Conservation (phyloP, 345 rosid species). For the Pistacia vera region DNA sequence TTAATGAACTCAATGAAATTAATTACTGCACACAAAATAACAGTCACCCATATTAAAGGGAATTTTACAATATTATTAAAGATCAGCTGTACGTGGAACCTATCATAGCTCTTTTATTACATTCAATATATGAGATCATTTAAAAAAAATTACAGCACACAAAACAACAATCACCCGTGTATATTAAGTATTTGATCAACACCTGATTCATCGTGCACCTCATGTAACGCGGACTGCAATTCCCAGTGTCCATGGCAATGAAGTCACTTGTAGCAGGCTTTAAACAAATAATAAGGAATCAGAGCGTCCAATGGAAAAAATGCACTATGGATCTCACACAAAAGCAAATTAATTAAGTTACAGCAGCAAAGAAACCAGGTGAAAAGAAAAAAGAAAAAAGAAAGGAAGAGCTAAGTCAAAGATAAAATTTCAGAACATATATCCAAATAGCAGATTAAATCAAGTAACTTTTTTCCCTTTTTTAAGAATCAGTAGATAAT, state of each 20-base stretch:
- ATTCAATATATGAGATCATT: not conserved
- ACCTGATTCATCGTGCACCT: constrained; percentile 97
- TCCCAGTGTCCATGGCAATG: constrained; percentile 76
- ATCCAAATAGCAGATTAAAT: not conserved
- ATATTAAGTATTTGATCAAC: not conserved
- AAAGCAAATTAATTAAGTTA: constrained; percentile 11
- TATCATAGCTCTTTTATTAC: not conserved
- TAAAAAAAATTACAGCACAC: not conserved
- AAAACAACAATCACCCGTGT: constrained; percentile 9
- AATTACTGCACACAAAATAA: too few species aligned
- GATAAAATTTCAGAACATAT: not conserved
- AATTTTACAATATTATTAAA: not conserved
- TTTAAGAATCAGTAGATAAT: not conserved
- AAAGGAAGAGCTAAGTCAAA: not conserved
- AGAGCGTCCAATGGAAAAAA: constrained; percentile 9
- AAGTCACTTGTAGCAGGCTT: constrained; percentile 93
- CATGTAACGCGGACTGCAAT: constrained; percentile 95
- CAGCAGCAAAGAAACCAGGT: not conserved
- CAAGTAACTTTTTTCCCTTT: not conserved
- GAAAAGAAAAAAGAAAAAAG: not conserved
- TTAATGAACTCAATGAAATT: too few species aligned
- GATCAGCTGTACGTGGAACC: not conserved
- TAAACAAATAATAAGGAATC: constrained; percentile 23
- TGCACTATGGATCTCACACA: constrained; percentile 17
- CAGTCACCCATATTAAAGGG: not conserved